Evolutionary conservation across 2,329 filamentous ascomycete species (phyloP).

Genomic region (Chrysoporthe puriensis): DNA sequence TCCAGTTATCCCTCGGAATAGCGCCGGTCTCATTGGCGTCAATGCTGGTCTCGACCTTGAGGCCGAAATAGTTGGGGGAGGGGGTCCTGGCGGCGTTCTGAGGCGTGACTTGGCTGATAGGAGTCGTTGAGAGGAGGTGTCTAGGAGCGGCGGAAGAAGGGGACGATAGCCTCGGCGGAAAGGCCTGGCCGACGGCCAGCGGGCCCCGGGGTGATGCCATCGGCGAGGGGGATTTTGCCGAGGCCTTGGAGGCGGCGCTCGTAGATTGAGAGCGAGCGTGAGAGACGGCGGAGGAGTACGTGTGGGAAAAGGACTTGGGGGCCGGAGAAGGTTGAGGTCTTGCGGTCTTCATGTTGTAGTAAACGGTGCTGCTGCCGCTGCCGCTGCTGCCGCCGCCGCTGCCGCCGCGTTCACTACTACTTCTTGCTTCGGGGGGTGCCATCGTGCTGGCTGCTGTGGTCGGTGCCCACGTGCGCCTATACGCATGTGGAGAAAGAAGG

Average conservation of each 20-base stretch:
- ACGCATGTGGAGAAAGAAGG: conserved; percentile 15
- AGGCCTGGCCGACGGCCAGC: conserved; percentile 58
- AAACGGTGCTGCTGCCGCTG: conserved; percentile 38
- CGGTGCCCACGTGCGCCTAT: not conserved
- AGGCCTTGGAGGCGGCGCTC: conserved; percentile 46
- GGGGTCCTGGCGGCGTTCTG: conserved; percentile 50
- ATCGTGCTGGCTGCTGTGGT: conserved; percentile 14
- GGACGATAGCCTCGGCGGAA: conserved; percentile 50
- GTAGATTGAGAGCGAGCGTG: conserved; percentile 46
- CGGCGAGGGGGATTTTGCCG: conserved; percentile 54
- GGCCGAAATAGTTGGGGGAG: conserved; percentile 88
- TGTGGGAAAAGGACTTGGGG: conserved; percentile 36
- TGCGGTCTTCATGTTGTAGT: conserved; percentile 53
- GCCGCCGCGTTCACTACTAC: conserved; percentile 31
- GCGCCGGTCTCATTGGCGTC: conserved; percentile 67
- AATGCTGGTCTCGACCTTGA: conserved; percentile 64
- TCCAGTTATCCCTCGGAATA: conserved; percentile 74
- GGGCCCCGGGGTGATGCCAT: conserved; percentile 54
- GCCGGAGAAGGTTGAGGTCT: conserved; percentile 42
- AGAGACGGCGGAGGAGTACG: conserved; percentile 33
- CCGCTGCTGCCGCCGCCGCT: conserved; percentile 33
- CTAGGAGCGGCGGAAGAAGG: conserved; percentile 41
- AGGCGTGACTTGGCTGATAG: conserved; percentile 33
- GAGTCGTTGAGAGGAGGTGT: conserved; percentile 19
- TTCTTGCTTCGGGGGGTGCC: conserved; percentile 37